Evolutionary conservation across 2,329 filamentous ascomycete genomes (phyloP), one percentile per base, ranked within the genome.

Genomic region (Leptographium galeiforme): DNA sequence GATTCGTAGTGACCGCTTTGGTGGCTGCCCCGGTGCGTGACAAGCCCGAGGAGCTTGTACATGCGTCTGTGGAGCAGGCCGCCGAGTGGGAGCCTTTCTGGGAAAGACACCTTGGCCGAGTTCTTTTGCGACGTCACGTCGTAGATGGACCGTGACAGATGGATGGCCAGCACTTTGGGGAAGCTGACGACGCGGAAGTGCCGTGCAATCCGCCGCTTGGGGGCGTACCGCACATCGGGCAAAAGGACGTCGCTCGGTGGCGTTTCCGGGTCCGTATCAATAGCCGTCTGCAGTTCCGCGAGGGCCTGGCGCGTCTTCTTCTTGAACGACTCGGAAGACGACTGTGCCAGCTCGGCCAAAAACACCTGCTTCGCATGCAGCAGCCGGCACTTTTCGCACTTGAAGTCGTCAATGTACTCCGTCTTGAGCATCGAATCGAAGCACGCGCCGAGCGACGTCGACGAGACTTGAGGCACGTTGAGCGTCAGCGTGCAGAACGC

Each of bases 1-100:
- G 89, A 91, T 67, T 98, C 93, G 70, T 98, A 98, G 65, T 98
- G 93, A 1, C 93, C 93, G 62, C 89, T 95, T 63, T 95, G 85
- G 66, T 98, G 93, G 57, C 87, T 94, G 40, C 93, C 93, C 63
- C 95, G 95, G 65, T 98, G 93, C 25, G 88, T 95, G 39, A 98
- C 89, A 39, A 95, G 80, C 13, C 85, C 89, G 0, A 95, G 77
- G 6, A 98, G 74, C 61, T 84, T 88, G 68, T 96, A 98, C 64
- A 79, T 85, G 58, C 82, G 85, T 62, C 85, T 82, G 54, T 85
- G 78, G 45, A 93, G 69, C 30, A 97, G 72, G 1, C 89, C 82
- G 1, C 93, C 93, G 4, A 98, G 72, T 0, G 87, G 81, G 2
- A 98, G 69, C n/a, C 78, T 77, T 67, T 97, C 91, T 0, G 90